Evolutionary conservation across 2,329 filamentous ascomycete genomes (phyloP), one percentile per base, ranked within the genome.

Genomic region (Trichoderma sp.): DNA sequence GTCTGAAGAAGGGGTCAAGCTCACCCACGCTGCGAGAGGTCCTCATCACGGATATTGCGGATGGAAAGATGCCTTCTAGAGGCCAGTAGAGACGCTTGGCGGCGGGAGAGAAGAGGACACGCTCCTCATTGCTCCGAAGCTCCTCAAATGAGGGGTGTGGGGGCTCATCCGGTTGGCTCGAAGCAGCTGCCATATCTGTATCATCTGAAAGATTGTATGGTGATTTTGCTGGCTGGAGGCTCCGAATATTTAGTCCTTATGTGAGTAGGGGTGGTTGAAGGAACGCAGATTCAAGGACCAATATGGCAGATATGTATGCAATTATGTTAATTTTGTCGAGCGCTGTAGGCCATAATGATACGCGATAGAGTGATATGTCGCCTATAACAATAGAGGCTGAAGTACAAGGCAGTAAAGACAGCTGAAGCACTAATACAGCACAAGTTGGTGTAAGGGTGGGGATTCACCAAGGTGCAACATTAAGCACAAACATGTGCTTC

Each of bases 51-150:
- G 59, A 52, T 52, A 63, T 37, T n/a, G 59, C 1, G 0, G n/a
- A 52, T 37, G 59, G 21, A 21, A 63, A 63, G 46, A 63, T 21
- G n/a, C 59, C 59, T 63, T 63, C 59, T 10, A 52, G 59, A 34
- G 43, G 28, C 59, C 46, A 63, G 16, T 63, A 63, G 46, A 63
- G 46, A 28, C 59, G 59, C 28, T 52, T 63, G 46, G 59, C 59
- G 30, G 59, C 46, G 14, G 43, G 46, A 28, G 43, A 63, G 46
- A 63, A 63, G 21, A 52, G 8, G n/a, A 63, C 46, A 28, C 46
- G 59, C 59, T 63, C 14, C 30, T 37, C 30, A n/a, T 37, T 63
- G 5, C 59, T 63, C 46, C 59, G 30, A 52, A 63, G 59, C 46
- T 63, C 59, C 7, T 37, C 30, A 14, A 63, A 63, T 37, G 59